Percentiles rank a stretch among this genome's conserved stretches.
Evolutionary conservation across 2,329 filamentous ascomycete species (phyloP).

Genomic region (Fusarium pininemorale): DNA sequence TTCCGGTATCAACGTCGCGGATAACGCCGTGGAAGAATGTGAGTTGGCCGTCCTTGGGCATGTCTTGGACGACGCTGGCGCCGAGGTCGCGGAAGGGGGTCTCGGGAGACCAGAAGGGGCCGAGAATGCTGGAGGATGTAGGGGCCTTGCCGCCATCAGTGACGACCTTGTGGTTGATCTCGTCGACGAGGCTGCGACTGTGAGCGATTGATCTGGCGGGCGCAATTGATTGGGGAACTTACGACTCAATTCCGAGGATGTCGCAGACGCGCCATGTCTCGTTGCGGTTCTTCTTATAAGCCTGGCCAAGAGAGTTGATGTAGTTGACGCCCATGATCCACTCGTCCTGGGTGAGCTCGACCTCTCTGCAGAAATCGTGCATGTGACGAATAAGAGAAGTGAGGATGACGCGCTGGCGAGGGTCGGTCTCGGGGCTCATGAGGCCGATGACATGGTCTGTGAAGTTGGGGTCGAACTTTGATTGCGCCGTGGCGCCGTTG

Average conservation of each 20-base stretch:
- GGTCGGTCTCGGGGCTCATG: conserved; percentile 74
- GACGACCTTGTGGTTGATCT: conserved; percentile 71
- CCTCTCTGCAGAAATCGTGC: conserved; percentile 81
- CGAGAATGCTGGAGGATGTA: conserved; percentile 80
- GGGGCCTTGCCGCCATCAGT: conserved; percentile 69
- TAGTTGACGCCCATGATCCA: conserved; percentile 81
- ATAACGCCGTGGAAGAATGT: conserved; percentile 76
- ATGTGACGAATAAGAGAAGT: conserved; percentile 73
- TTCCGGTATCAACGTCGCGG: conserved; percentile 70
- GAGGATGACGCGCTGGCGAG: conserved; percentile 72
- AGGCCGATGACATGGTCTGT: conserved; percentile 77
- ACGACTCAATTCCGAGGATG: conserved; percentile 78
- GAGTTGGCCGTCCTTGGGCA: conserved; percentile 65
- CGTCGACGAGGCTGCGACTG: conserved; percentile 42
- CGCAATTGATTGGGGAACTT: conserved; percentile 44
- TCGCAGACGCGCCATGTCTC: conserved; percentile 79
- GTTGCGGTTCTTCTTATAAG: conserved; percentile 73
- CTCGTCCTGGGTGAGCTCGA: conserved; percentile 79
- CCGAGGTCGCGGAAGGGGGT: conserved; percentile 77
- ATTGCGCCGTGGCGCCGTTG: conserved; percentile 19
- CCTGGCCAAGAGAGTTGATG: conserved; percentile 77
- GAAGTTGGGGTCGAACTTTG: conserved; percentile 77
- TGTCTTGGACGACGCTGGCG: conserved; percentile 71
- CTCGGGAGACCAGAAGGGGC: conserved; percentile 81
- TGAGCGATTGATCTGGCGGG: background rate